Percentiles rank a stretch among this genome's conserved stretches.
Evolutionary conservation across 2,329 filamentous ascomycete genomes (phyloP).

Genomic region (Aspergillus ustus): DNA sequence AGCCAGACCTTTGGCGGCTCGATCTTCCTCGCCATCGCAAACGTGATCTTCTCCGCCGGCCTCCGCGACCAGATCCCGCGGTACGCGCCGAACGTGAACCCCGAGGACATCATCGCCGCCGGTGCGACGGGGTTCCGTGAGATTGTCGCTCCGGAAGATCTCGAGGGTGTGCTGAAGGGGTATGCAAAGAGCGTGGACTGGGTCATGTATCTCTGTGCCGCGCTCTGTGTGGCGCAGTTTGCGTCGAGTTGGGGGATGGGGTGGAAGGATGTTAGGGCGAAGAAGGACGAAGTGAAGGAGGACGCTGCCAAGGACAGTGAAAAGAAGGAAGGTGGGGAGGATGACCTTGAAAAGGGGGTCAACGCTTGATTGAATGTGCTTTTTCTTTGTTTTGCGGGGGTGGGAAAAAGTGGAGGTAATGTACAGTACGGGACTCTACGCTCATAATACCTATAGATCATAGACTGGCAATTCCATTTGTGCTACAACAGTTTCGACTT

Average conservation of each 20-base stretch:
- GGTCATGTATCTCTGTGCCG: conserved; percentile 33
- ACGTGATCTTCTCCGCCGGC: conserved; percentile 54
- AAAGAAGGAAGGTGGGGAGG: neutral
- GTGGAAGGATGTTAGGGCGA: conserved; percentile 32
- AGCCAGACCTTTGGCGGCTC: conserved; percentile 48
- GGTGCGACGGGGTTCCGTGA: conserved; percentile 51
- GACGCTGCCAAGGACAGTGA: conserved; percentile 9
- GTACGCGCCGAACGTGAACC: conserved; percentile 41
- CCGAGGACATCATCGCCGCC: conserved; percentile 42
- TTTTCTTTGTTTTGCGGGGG: neutral
- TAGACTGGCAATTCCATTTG: neutral
- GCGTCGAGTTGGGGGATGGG: conserved; percentile 31
- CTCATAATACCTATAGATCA: neutral
- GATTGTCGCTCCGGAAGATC: conserved; percentile 33
- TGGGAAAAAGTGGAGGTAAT: neutral
- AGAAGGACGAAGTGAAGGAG: conserved; percentile 6
- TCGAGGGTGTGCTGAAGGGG: conserved; percentile 37
- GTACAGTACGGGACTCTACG: neutral
- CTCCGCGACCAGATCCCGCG: conserved; percentile 39
- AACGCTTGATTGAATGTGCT: neutral
- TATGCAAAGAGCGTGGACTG: conserved; percentile 34
- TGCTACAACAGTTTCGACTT: too few relatives aligned
- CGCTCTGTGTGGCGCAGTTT: conserved; percentile 22
- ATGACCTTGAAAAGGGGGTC: neutral
- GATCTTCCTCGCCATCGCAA: conserved; percentile 57